These are phyloP conservation scores for Alternaria conjuncta DNA, from an alignment of 2,329 filamentous ascomycete species.

Conservation along the genomic window DNA sequence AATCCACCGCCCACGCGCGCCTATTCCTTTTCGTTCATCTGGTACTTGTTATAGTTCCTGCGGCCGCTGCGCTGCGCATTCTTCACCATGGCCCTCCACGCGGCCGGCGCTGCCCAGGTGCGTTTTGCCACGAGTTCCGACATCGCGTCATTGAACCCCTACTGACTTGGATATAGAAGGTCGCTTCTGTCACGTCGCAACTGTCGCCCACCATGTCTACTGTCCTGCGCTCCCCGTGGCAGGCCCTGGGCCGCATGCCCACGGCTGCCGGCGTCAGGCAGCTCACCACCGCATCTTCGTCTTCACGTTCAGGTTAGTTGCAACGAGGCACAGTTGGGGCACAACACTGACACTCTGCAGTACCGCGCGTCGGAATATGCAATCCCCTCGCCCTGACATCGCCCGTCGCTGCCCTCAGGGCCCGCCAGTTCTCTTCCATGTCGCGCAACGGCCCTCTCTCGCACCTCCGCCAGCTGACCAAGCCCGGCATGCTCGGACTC, in stretches of 20 bases:
- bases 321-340: not conserved
- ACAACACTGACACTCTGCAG: slow-evolving; percentile 21
- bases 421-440: slow-evolving; percentile 50
- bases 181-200: slow-evolving; percentile 48
- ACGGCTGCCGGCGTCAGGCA: slow-evolving; percentile 29
- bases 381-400: slow-evolving; percentile 43
- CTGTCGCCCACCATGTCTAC: slow-evolving; percentile 51
- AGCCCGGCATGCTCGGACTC: slow-evolving; percentile 45
- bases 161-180: slow-evolving; percentile 49
- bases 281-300: slow-evolving; percentile 21
- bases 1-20: slow-evolving; percentile 22
- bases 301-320: slow-evolving; percentile 29
- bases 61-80: slow-evolving; percentile 39
- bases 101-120: slow-evolving; percentile 57
- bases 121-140: slow-evolving; percentile 42
- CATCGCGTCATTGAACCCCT: slow-evolving; percentile 24
- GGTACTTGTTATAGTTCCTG: slow-evolving; percentile 23
- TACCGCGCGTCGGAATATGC: slow-evolving; percentile 43
- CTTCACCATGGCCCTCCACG: slow-evolving; percentile 59
- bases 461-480: slow-evolving; percentile 38
- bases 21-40: slow-evolving; percentile 26
- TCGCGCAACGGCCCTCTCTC: slow-evolving; percentile 44
- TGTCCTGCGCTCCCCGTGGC: slow-evolving; percentile 46
- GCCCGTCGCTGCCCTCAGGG: slow-evolving; percentile 29
- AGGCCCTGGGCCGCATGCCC: slow-evolving; percentile 31